A percentile compares a stretch with the other conserved stretches of the same genome.
phyloP scores from a whole-genome alignment of 2,329 filamentous ascomycete species.

The Apiospora hydei region DNA sequence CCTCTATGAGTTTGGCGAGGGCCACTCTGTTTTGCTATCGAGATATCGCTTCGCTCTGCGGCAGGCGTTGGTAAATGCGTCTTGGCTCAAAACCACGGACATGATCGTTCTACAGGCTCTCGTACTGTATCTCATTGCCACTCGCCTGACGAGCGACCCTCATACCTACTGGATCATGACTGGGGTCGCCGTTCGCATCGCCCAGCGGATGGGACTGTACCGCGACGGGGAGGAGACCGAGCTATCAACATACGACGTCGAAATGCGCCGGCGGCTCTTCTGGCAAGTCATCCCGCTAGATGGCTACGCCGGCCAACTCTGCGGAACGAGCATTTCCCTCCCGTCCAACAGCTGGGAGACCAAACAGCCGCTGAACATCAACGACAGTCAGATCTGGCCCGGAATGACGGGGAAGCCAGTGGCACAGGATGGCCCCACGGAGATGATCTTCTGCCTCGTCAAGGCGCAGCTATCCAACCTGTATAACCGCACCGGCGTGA shows the following conservation, averaged over 20 bases:
- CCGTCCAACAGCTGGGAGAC: constrained; percentile 40
- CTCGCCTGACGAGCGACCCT: constrained; percentile 50
- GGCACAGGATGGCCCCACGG: constrained; percentile 41
- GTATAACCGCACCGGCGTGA: constrained; percentile 27
- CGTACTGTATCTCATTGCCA: constrained; percentile 52
- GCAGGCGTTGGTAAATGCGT: constrained; percentile 57
- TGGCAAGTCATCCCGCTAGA: constrained; percentile 58
- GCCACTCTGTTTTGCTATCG: constrained; percentile 44
- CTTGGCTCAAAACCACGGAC: constrained; percentile 58
- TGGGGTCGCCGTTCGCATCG: constrained; percentile 59
- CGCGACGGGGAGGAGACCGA: constrained; percentile 49
- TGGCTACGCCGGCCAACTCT: constrained; percentile 35
- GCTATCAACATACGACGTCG: constrained; percentile 53
- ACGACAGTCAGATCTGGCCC: constrained; percentile 47
- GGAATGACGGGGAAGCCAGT: constrained; percentile 44
- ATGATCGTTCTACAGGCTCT: constrained; percentile 62
- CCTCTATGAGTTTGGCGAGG: constrained; percentile 42
- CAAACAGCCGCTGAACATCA: constrained; percentile 44
- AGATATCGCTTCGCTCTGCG: constrained; percentile 51
- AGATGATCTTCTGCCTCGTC: constrained; percentile 46
- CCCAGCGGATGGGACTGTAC: constrained; percentile 61
- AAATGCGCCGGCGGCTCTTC: constrained; percentile 62
- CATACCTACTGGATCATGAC: constrained; percentile 60
- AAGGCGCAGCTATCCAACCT: not conserved
- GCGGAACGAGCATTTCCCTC: constrained; percentile 34